Percentiles rank a stretch among this genome's conserved stretches.
Evolutionary conservation across 2,329 filamentous ascomycete genomes (phyloP).

Genomic region (Alternaria incomplexa): DNA sequence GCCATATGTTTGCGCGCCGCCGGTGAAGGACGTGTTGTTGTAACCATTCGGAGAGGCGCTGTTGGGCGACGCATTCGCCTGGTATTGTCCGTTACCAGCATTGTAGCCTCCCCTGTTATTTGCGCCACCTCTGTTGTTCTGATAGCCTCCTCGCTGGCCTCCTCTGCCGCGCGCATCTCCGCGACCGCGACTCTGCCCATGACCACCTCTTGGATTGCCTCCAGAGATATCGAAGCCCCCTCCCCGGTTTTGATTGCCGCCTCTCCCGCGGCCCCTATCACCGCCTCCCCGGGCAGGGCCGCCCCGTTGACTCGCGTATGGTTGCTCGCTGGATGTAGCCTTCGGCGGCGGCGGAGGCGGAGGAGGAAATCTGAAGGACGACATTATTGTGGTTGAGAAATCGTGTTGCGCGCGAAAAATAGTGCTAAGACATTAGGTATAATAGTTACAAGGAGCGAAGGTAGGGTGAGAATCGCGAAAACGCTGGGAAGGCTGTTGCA

Average conservation of each 20-base stretch:
- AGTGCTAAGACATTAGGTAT: neutral
- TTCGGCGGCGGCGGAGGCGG: conserved; percentile 52
- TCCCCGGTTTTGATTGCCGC: conserved; percentile 22
- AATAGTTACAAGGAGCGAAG: neutral
- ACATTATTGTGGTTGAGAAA: conserved; percentile 20
- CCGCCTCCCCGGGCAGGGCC: conserved; percentile 20
- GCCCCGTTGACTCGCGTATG: conserved; percentile 40
- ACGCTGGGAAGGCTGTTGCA: neutral
- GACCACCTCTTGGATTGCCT: conserved; percentile 22
- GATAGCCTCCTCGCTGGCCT: conserved; percentile 28
- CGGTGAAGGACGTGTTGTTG: conserved; percentile 21
- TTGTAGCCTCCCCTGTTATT: conserved; percentile 7
- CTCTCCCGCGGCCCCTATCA: conserved; percentile 41
- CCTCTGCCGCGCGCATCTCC: conserved; percentile 22
- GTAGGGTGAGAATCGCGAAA: neutral
- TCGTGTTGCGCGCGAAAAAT: neutral
- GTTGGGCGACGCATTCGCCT: conserved; percentile 5
- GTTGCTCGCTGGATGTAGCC: conserved; percentile 35
- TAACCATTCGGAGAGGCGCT: conserved; percentile 6
- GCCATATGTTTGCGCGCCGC: conserved; percentile 9
- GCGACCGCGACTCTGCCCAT: conserved; percentile 20
- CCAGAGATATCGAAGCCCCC: conserved; percentile 18
- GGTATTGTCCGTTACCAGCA: conserved; percentile 9
- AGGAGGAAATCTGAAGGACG: conserved; percentile 55
- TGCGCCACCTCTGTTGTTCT: conserved; percentile 22